Base-by-base conservation (phyloP, 2,329 filamentous ascomycete species). In the Curvularia lunata region DNA sequence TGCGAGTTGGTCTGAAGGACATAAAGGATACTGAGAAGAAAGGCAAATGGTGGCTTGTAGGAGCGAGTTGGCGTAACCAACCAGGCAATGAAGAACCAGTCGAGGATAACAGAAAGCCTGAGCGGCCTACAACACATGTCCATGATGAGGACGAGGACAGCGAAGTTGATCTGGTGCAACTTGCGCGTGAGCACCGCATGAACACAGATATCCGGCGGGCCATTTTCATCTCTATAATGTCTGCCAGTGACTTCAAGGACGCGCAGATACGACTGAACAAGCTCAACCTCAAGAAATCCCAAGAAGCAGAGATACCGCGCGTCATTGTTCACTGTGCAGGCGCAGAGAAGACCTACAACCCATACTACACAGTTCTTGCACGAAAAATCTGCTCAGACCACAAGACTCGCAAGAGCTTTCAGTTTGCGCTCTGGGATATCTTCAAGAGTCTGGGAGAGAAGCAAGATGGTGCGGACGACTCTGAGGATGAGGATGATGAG, bases 31-130 rank as follows among this genome's bases (percentile, higher is more conserved):
- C 89, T 0, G 90, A 94, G 40, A 94, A 90, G 73, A 91, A 89
- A 72, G 95, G 95, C 0, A 97, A 97, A 80, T 99, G 95, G 95
- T 99, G 95, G 95, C 86, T 98, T 19, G 91, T 98, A 5, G 95
- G 95, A 50, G 94, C 95, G n/a, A 97, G 92, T 76, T 97, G 94
- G 86, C 82, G 81, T 40, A 74, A 82, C 57, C 64, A 77, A 18
- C 65, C 56, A 12, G 78, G 80, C 18, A 66, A 62, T n/a, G 75
- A 77, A 27, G 64, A 71, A 54, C 63, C 58, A 58, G 64, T 52
- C 54, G 77, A 80, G 55, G 65, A 77, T 69, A 58, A 65, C 64
- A 32, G 77, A 69, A 72, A 78, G 48, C 32, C 56, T 10, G 27
- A 28, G 16, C 56, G 59, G 21, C 58, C 62, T 27, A 53, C 51